These are phyloP conservation scores for Capsicum baccatum DNA, from an alignment of 257 asterid species.

Conservation along the genomic window DNA sequence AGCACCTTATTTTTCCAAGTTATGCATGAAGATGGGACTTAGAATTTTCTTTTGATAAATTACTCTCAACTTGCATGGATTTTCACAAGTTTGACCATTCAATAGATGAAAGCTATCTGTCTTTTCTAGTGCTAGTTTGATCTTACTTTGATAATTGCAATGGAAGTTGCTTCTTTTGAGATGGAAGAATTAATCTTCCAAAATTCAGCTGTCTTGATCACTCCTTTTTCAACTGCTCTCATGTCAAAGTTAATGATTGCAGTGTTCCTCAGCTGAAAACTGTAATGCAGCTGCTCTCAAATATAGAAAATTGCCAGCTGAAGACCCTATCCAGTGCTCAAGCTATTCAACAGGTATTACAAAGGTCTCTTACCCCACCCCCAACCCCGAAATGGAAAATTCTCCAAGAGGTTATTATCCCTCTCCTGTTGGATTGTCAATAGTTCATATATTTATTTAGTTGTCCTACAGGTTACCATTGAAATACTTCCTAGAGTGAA, in stretches of 20 bases:
- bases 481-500: neutral
- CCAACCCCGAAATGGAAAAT: neutral
- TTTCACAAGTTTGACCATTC: neutral
- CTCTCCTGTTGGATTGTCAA: neutral
- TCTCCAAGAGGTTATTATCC: neutral
- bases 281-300: constrained; percentile 74
- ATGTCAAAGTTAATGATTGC: constrained; percentile 37
- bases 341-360: constrained; percentile 51
- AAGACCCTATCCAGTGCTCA: constrained; percentile 55
- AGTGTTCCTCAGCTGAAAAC: constrained; percentile 61
- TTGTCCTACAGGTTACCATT: neutral
- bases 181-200: neutral
- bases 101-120: neutral
- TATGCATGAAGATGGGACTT: neutral
- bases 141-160: neutral
- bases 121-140: neutral
- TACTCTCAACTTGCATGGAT: neutral
- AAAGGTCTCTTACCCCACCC: neutral
- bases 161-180: neutral
- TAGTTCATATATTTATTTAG: neutral
- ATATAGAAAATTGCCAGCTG: constrained; percentile 74
- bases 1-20: neutral
- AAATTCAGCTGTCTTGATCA: neutral
- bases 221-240: constrained; percentile 25
- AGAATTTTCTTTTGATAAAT: neutral